phyloP scores from a whole-genome alignment of 768 basidiomycete species.

The Lepiota subincarnata region DNA sequence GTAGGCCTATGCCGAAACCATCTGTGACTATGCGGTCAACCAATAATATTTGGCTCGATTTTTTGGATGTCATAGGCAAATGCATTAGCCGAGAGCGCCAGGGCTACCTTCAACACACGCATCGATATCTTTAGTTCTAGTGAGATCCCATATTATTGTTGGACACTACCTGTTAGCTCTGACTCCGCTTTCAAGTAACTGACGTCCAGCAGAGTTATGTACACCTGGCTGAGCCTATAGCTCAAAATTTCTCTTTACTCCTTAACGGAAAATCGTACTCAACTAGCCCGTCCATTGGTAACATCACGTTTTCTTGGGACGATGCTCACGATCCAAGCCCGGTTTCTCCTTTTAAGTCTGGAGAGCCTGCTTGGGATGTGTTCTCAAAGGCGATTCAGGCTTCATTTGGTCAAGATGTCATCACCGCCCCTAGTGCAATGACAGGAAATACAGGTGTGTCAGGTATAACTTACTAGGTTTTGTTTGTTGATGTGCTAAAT shows the following conservation, averaged over 20 bases:
- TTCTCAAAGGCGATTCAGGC: conserved; percentile 26
- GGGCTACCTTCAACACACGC: conserved; percentile 23
- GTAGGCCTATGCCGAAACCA: conserved; percentile 8
- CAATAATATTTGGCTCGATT: background rate
- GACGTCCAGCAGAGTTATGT: conserved; percentile 17
- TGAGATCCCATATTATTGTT: conserved; percentile 10
- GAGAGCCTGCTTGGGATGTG: conserved; percentile 21
- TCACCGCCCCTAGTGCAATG: conserved; percentile 27
- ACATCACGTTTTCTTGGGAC: conserved; percentile 20
- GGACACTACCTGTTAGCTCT: background rate
- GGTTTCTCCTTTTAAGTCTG: conserved; percentile 20
- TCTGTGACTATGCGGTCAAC: background rate
- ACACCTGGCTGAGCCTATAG: conserved; percentile 21
- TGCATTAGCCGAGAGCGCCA: conserved; percentile 24
- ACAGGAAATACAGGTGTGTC: conserved; percentile 26
- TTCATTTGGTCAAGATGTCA: conserved; percentile 21
- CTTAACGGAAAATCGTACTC: conserved; percentile 19
- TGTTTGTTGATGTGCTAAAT: conserved; percentile 2
- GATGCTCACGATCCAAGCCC: conserved; percentile 22
- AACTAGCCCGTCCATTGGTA: conserved; percentile 19
- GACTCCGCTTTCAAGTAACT: conserved; percentile 11
- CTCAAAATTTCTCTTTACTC: conserved; percentile 22
- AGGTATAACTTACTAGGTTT: background rate
- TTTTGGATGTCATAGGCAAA: conserved; percentile 18
- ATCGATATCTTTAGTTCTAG: conserved; percentile 26